Evolutionary conservation across 176 grass and related monocot species (phyloP), one percentile per base, ranked within the genome.

Genomic region (Aegilops umbellulata): DNA sequence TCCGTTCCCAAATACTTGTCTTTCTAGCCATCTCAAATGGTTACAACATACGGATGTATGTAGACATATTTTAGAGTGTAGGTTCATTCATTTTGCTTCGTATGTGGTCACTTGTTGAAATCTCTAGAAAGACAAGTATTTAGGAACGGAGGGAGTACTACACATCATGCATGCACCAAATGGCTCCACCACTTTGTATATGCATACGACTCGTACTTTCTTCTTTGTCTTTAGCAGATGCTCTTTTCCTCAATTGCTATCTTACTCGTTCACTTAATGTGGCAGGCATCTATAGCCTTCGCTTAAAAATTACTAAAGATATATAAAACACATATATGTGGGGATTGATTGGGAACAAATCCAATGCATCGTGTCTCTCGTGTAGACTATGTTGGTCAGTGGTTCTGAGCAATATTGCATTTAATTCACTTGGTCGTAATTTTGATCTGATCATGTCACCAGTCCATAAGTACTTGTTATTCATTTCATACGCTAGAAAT

Each of bases 151-250:
- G n/a, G n/a, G n/a, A n/a, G 38, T 72, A 82, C 77, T 64, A 36
- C 27, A 55, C 62, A 76, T 84, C 69, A 76, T 76, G 73, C 73
- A 91, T 76, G 73, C 46, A 81, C 75, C 81, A n/a, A 88, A 81
- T 23, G 38, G 60, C 69, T 80, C 22, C 64, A 27, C 79, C 66
- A 77, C 85, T 87, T 91, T 77, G 44, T 81, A 77, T 88, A 75
- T 74, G 69, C 60, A 51, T 83, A 83, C 46, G 26, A 61, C 67
- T 44, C 83, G 76, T 75, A 87, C 60, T 84, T 89, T 88, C 49
- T 84, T 81, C 23, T 76, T 91, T 87, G 85, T 81, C 85, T 88
- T 53, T 87, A 87, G 23, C 61, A 51, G 77, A 39, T 84, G 85
- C 69, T 69, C 81, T 87, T 80, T 85, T 26, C 38, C 20, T 80